phyloP scores from a whole-genome alignment of 192 early-diverging fungal genomes.

The Cladochytrium replicatum region DNA sequence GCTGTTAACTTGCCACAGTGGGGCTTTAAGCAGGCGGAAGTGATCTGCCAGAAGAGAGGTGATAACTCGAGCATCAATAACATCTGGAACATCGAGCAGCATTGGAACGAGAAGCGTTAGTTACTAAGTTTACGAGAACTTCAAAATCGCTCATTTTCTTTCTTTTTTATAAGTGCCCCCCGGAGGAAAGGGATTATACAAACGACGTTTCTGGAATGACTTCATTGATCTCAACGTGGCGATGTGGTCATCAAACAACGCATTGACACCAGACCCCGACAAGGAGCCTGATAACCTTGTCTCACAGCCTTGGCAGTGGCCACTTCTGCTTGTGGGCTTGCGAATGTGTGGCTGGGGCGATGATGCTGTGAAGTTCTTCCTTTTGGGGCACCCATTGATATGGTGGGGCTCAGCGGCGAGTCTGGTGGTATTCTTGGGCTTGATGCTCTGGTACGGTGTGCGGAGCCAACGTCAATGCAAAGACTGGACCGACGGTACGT shows the following conservation, averaged over 20 bases:
- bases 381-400: conserved; percentile 86
- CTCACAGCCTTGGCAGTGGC: conserved; percentile 83
- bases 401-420: conserved; percentile 71
- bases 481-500: conserved; percentile 41
- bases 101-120: conserved; percentile 64
- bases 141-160: conserved; percentile 3
- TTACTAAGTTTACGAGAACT: neutral
- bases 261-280: conserved; percentile 81
- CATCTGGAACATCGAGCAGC: conserved; percentile 90
- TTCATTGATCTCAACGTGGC: conserved; percentile 85
- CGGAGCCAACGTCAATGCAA: conserved; percentile 52
- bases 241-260: conserved; percentile 97
- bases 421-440: conserved; percentile 36
- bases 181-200: conserved; percentile 51
- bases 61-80: conserved; percentile 37
- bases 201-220: conserved; percentile 68
- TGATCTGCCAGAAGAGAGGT: conserved; percentile 71
- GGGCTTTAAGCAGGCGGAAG: conserved; percentile 93
- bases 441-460: conserved; percentile 44
- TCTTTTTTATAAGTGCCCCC: conserved; percentile 48
- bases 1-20: conserved; percentile 82
- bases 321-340: conserved; percentile 70
- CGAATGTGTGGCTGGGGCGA: conserved; percentile 94
- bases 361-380: conserved; percentile 72
- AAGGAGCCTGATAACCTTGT: conserved; percentile 73